These are phyloP conservation scores for Phaffomyces antillensis DNA, from an alignment of 805 yeast species.

Conservation along the genomic window DNA sequence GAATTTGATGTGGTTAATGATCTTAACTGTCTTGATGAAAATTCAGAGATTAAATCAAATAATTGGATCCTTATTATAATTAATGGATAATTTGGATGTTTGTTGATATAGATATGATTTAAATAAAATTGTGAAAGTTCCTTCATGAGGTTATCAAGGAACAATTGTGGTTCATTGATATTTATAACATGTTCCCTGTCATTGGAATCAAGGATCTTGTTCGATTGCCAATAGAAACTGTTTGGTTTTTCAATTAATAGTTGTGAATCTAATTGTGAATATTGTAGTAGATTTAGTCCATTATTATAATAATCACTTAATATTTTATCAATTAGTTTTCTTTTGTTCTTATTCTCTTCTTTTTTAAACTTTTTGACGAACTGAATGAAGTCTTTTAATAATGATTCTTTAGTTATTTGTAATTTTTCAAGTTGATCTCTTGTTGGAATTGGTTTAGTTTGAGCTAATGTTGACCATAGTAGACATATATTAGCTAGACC, in stretches of 20 bases:
- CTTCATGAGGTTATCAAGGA: slow-evolving; percentile 40
- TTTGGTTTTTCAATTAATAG: slow-evolving; percentile 51
- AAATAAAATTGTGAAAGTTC: slow-evolving; percentile 46
- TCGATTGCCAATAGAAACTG: slow-evolving; percentile 29
- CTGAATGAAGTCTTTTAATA: slow-evolving; percentile 8
- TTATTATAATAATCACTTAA: slow-evolving; percentile 35
- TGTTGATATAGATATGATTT: slow-evolving; percentile 59
- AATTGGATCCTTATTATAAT: slow-evolving; percentile 60
- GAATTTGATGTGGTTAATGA: slow-evolving; percentile 26
- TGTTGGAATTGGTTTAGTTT: slow-evolving; percentile 15
- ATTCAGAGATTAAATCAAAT: slow-evolving; percentile 42
- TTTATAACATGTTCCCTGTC: slow-evolving; percentile 25
- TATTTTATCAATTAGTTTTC: slow-evolving; percentile 17
- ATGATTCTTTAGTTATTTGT: slow-evolving; percentile 4
- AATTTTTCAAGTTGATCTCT: slow-evolving; percentile 4
- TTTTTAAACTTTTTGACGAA: background rate
- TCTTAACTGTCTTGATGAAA: slow-evolving; percentile 1
- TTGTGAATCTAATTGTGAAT: slow-evolving; percentile 67
- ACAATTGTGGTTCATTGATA: slow-evolving; percentile 40
- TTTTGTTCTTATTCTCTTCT: slow-evolving; percentile 5
- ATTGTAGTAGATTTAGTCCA: slow-evolving; percentile 57
- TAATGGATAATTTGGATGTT: slow-evolving; percentile 58
- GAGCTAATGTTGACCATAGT: slow-evolving; percentile 18
- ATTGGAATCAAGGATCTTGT: slow-evolving; percentile 22
- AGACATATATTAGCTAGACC: slow-evolving; percentile 18